Conservation (phyloP, 23 red algal genomes). For the Gracilaria gracilis region DNA sequence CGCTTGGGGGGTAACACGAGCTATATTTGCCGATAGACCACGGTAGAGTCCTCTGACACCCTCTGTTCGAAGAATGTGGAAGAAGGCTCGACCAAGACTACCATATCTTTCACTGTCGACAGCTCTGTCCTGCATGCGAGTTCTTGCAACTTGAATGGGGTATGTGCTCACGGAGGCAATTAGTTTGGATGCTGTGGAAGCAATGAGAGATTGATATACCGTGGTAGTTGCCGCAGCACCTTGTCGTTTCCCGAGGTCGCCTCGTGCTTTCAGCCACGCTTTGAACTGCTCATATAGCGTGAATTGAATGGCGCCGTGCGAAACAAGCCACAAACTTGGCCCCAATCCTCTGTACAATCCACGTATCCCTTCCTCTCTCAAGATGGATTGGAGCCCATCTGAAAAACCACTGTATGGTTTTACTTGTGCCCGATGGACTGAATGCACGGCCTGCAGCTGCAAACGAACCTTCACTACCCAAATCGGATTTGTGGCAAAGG, state of each 20-base stretch:
- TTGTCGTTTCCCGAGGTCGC: background rate
- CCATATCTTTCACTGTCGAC: constrained; percentile 54
- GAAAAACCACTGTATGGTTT: constrained; percentile 67
- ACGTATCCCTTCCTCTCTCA: constrained; percentile 78
- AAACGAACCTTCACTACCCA: constrained; percentile 97
- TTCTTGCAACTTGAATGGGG: constrained; percentile 95
- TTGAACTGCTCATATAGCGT: constrained; percentile 87
- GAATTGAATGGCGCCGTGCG: constrained; percentile 96
- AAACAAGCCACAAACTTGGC: constrained; percentile 90
- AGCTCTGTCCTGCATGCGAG: constrained; percentile 89
- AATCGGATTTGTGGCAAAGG: constrained; percentile 93
- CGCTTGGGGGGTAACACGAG: constrained; percentile 89
- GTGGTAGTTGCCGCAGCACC: background rate
- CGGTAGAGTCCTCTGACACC: constrained; percentile 86
- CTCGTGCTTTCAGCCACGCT: constrained; percentile 36
- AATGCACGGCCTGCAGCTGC: constrained; percentile 74
- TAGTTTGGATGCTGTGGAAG: constrained; percentile 89
- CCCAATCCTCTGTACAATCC: constrained; percentile 93
- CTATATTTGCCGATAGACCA: constrained; percentile 86
- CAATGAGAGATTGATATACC: constrained; percentile 75
- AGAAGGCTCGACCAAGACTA: constrained; percentile 49
- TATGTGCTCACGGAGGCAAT: constrained; percentile 90
- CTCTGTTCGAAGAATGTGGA: constrained; percentile 62
- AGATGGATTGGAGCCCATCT: constrained; percentile 59
- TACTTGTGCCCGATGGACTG: background rate